A percentile compares a stretch with the other conserved stretches of the same genome.
Conservation (phyloP, 2,329 filamentous ascomycete genomes). For the Cladosporium cucumerinum region DNA sequence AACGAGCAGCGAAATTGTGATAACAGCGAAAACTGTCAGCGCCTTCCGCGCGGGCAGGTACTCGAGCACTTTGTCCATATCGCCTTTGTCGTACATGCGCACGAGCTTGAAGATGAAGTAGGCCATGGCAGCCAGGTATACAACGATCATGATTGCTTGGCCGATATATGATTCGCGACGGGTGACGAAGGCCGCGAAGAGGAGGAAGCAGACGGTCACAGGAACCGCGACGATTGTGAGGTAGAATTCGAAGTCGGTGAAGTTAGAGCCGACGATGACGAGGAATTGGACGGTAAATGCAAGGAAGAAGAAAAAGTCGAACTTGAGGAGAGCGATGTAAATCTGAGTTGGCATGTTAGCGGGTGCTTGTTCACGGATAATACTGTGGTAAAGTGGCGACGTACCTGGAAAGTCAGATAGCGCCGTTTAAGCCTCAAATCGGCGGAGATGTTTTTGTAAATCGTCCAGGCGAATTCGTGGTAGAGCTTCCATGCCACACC, state of each 20-base stretch:
- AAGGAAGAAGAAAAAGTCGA: conserved; percentile 99
- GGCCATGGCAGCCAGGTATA: conserved; percentile 83
- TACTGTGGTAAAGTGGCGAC: conserved; percentile 23
- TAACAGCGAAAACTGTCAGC: conserved; percentile 87
- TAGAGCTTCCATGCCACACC: conserved; percentile 92
- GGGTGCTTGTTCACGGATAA: background rate
- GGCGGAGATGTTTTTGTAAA: conserved; percentile 97
- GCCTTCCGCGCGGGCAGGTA: conserved; percentile 80
- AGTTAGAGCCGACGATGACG: conserved; percentile 77
- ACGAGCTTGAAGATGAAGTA: conserved; percentile 99
- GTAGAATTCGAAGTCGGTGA: conserved; percentile 70
- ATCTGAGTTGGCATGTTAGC: conserved; percentile 58
- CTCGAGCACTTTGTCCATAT: conserved; percentile 35
- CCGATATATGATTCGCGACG: conserved; percentile 76
- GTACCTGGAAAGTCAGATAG: conserved; percentile 92
- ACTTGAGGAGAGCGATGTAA: conserved; percentile 95
- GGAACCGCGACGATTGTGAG: conserved; percentile 88
- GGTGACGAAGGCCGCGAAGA: conserved; percentile 80
- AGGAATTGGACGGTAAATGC: conserved; percentile 98
- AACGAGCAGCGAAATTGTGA: conserved; percentile 85
- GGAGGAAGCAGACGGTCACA: conserved; percentile 82
- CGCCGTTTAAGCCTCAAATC: conserved; percentile 95
- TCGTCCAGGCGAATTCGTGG: conserved; percentile 98
- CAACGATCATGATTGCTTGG: conserved; percentile 71
- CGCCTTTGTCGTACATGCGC: conserved; percentile 75